Base-by-base conservation (phyloP, 2,329 filamentous ascomycete genomes). In the Niveomyces coronatus region DNA sequence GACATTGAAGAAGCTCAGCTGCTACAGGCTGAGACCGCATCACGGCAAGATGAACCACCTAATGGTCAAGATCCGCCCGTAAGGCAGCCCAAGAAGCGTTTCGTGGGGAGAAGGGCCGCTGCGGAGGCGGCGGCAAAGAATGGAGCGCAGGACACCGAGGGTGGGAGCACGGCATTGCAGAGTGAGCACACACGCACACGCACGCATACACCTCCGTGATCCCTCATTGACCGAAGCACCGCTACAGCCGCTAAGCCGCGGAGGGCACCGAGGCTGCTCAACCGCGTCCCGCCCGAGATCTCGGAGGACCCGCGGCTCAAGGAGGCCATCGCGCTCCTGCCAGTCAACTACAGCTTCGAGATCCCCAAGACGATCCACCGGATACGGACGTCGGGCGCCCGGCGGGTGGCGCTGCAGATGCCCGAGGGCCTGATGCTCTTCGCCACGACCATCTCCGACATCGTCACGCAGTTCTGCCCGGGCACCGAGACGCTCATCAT, bases 311-410 rank as follows among this genome's bases (percentile, higher is more conserved):
- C 79, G 33, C 84, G 82, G 33, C 83, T 98, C 53, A 89, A 89
- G 58, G 82, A 79, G 31, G 91, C 91, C 4, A 87, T 96, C 42
- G 71, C 78, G 5, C 73, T 98, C 22, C 76, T 98, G 3, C 91
- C 91, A 1, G 67, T 76, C n/a, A 98, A 98, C 67, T 98, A 98
- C 71, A 89, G 85, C 51, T 98, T 98, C 57, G 91, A 98, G 65
- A 87, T 98, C 40, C 91, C 86, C 56, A 98, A 98, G 65, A 98
- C 91, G 8, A 93, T 98, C 52, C 87, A 96, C 61, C 79, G 89
- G 33, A 88, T 98, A 58, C 82, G 85, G 31, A 82, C 80, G 2
- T 77, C 82, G 8, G 78, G 74, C 8, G 80, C 88, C 2, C 89
- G 79, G 55, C 82, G 80, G 47, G 79, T 98, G 3, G 93, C 89